Conservation (phyloP, 768 basidiomycete genomes). For the Naganishia antarctica region DNA sequence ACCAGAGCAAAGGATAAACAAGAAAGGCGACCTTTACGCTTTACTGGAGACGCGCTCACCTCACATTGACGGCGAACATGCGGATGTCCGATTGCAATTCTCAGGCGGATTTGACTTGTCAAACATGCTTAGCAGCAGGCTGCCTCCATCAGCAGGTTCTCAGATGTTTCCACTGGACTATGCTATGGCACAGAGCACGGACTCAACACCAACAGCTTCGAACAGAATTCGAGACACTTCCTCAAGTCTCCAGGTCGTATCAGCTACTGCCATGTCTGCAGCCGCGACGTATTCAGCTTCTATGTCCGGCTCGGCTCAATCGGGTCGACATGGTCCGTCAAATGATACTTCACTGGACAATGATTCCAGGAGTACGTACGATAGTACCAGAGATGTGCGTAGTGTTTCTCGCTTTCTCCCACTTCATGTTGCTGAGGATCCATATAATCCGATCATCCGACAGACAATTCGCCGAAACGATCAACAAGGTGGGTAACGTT, state of each 20-base stretch:
- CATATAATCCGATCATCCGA: no score
- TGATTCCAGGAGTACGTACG: no score
- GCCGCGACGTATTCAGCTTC: not conserved
- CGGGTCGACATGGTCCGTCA: not conserved
- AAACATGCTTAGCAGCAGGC: not conserved
- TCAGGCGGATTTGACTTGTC: not conserved
- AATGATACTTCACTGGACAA: not conserved
- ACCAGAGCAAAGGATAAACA: not conserved
- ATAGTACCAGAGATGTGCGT: no score
- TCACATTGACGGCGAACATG: not conserved
- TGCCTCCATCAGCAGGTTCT: not conserved
- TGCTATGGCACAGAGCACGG: not conserved
- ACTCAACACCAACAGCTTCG: not conserved
- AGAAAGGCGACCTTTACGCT: not conserved
- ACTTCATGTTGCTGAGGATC: no score
- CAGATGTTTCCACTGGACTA: not conserved
- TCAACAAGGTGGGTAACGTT: no score
- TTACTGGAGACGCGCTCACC: not conserved
- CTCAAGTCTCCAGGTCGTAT: constrained; percentile 5
- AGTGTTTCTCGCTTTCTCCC: no score
- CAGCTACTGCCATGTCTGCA: not conserved
- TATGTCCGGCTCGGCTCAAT: not conserved
- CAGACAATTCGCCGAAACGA: no score
- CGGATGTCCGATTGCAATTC: not conserved
- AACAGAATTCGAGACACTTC: not conserved